Conservation (phyloP, 768 basidiomycete species). For the Saitozyma podzolica region DNA sequence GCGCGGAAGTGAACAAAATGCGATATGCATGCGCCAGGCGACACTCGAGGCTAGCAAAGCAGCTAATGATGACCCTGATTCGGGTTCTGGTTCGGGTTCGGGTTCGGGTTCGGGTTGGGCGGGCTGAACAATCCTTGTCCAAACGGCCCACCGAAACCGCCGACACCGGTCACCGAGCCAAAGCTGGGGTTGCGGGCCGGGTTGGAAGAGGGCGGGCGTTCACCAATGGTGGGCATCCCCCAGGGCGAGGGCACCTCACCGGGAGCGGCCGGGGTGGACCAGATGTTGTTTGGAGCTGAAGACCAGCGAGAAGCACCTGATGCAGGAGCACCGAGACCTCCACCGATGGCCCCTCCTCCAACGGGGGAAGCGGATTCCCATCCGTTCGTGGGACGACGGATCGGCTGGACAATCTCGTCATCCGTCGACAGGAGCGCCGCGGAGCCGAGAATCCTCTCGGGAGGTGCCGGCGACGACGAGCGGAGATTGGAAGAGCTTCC, state of each 20-base stretch:
- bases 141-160: constrained; percentile 12
- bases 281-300: constrained; percentile 9
- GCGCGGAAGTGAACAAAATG: too few relatives aligned
- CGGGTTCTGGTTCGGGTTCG: too few relatives aligned
- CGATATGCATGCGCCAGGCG: too few relatives aligned
- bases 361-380: constrained; percentile 3
- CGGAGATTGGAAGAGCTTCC: constrained; percentile 15
- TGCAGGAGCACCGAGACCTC: background rate
- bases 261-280: background rate
- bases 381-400: constrained; percentile 6
- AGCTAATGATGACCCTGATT: too few relatives aligned
- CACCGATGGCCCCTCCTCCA: too few relatives aligned
- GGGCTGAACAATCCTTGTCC: constrained; percentile 9
- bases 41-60: too few relatives aligned
- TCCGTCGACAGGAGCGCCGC: constrained; percentile 46
- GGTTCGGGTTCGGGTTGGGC: background rate
- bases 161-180: background rate
- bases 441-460: constrained; percentile 47
- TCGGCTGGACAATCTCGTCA: constrained; percentile 48
- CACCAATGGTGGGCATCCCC: background rate
- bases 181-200: background rate
- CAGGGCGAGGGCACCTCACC: background rate
- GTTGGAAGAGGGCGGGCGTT: background rate
- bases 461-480: constrained; percentile 22
- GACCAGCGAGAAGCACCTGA: constrained; percentile 15